These are phyloP conservation scores for Blastocystis hominis DNA, from an alignment of 352 stramenopile genomes.

Conservation along the genomic window DNA sequence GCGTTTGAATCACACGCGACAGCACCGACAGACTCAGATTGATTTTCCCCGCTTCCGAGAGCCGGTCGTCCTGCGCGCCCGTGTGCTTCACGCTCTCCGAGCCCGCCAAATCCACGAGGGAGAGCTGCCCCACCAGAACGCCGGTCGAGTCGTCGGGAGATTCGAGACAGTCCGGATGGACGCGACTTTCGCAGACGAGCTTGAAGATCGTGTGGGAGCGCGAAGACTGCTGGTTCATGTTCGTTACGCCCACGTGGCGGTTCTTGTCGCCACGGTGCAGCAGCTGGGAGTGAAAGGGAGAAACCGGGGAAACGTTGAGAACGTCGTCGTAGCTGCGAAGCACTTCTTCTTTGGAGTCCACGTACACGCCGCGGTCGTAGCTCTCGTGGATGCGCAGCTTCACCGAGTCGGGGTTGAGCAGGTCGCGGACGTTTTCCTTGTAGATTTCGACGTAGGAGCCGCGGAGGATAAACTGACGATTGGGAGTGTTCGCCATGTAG, in stretches of 20 bases:
- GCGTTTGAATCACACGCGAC: constrained; percentile 78
- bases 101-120: constrained; percentile 90
- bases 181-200: constrained; percentile 81
- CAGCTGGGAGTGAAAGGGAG: constrained; percentile 61
- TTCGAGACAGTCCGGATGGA: constrained; percentile 53
- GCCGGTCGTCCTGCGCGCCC: constrained; percentile 79
- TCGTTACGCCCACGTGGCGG: constrained; percentile 81
- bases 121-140: constrained; percentile 83
- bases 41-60: constrained; percentile 89
- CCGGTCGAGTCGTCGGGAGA: constrained; percentile 64
- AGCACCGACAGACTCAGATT: constrained; percentile 88
- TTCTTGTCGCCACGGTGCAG: constrained; percentile 86
- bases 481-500: neutral
- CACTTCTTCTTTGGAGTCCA: constrained; percentile 84
- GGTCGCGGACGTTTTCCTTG: constrained; percentile 91
- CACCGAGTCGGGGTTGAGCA: constrained; percentile 70
- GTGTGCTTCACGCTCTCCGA: constrained; percentile 89
- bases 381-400: constrained; percentile 81
- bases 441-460: constrained; percentile 98
- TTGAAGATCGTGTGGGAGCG: constrained; percentile 93
- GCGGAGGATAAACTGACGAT: constrained; percentile 81
- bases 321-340: constrained; percentile 79
- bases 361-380: constrained; percentile 85
- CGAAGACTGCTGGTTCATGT: constrained; percentile 92
- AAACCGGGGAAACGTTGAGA: constrained; percentile 62